Conservation (phyloP, 108 stramenopile genomes). For the Nitzschia putrida region DNA sequence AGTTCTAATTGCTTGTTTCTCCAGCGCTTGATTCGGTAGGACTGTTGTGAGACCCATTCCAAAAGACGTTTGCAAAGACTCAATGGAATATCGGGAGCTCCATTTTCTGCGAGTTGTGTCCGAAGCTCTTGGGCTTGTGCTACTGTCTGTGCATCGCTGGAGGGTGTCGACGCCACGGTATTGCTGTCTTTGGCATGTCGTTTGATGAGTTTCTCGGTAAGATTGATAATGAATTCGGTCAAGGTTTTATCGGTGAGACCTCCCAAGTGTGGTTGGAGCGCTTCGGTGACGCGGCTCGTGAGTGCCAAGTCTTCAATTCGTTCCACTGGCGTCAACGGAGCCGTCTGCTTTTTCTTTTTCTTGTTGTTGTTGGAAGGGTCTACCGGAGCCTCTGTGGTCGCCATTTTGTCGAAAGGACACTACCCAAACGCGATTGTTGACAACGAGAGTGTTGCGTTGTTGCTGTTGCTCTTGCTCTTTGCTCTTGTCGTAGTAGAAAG, state of each 20-base stretch:
- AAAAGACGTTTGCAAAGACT: conserved; percentile 61
- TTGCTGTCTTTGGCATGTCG: neutral
- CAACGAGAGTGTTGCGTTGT: no score
- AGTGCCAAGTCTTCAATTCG: conserved; percentile 90
- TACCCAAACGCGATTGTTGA: no score
- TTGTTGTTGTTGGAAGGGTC: neutral
- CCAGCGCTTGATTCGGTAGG: conserved; percentile 65
- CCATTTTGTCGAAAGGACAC: no score
- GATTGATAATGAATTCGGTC: conserved; percentile 92
- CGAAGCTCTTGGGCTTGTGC: conserved; percentile 46
- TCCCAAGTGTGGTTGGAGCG: conserved; percentile 76
- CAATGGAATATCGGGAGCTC: conserved; percentile 67
- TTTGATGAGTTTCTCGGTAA: conserved; percentile 77
- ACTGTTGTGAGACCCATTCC: conserved; percentile 61
- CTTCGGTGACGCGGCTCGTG: conserved; percentile 84
- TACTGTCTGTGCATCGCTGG: conserved; percentile 6
- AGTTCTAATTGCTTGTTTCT: conserved; percentile 34
- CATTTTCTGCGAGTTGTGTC: conserved; percentile 55
- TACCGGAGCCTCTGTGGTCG: no score
- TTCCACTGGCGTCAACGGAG: conserved; percentile 82
- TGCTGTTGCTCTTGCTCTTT: no score
- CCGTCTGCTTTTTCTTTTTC: conserved; percentile 26
- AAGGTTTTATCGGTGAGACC: conserved; percentile 92
- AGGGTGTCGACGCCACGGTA: no score
- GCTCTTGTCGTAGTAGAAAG: no score